These are phyloP conservation scores for Nepenthes mirabilis DNA, from an alignment of 148 eudicot genomes.

Conservation along the genomic window DNA sequence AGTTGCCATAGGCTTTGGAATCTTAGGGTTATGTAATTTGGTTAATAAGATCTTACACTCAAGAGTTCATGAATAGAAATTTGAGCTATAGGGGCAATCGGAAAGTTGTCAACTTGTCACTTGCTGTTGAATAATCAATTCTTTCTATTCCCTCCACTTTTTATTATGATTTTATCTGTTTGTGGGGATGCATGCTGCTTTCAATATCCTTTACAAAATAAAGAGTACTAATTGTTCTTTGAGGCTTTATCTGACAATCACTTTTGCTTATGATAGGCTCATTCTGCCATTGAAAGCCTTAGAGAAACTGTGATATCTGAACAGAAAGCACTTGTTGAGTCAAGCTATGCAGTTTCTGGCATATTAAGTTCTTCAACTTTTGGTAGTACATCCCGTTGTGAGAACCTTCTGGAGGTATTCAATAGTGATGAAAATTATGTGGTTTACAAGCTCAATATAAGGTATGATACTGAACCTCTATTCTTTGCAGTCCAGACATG, in stretches of 20 bases:
- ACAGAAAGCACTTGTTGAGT: slow-evolving; percentile 34
- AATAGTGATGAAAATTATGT: slow-evolving; percentile 30
- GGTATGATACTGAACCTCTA: slow-evolving; percentile 22
- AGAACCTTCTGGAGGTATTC: slow-evolving; percentile 60
- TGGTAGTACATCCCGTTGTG: slow-evolving; percentile 53
- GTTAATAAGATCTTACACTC: too few species aligned
- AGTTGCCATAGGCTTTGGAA: too few species aligned
- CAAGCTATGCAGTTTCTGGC: slow-evolving; percentile 57
- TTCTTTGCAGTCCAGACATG: not conserved
- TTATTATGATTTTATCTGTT: too few species aligned
- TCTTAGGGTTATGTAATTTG: too few species aligned
- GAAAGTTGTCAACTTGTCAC: too few species aligned
- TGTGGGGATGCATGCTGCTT: too few species aligned
- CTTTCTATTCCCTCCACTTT: too few species aligned
- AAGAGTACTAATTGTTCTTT: not conserved
- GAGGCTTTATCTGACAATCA: not conserved
- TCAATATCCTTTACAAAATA: not conserved
- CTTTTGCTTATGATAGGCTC: slow-evolving; percentile 22
- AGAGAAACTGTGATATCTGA: slow-evolving; percentile 40
- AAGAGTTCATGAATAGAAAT: too few species aligned
- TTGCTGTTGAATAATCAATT: too few species aligned
- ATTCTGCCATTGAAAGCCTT: slow-evolving; percentile 48
- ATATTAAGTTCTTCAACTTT: slow-evolving; percentile 48
- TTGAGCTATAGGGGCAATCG: too few species aligned
- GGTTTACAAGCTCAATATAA: slow-evolving; percentile 46